Base-by-base conservation (phyloP, 495 filamentous ascomycete species). In the Aspergillus steynii region DNA sequence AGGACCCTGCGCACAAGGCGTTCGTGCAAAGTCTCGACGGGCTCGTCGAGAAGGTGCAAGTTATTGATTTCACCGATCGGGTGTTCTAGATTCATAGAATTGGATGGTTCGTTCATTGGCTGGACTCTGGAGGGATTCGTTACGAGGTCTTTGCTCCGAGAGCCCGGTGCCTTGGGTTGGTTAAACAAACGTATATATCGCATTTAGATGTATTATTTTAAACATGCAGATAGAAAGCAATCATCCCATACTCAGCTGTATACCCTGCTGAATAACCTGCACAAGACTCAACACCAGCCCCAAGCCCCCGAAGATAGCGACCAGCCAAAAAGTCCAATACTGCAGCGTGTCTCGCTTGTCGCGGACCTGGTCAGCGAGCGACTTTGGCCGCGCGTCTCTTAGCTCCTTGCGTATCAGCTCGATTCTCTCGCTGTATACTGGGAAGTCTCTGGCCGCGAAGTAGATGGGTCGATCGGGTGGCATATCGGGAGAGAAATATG, bases 11-110 rank as follows among this genome's bases (percentile, higher is more conserved):
- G 6, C 78, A 81, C 55, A 64, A 63, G 10, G 71, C 45, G 0
- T 81, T 80, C 48, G 66, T 77, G 8, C 55, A 65, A 5, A 71
- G 65, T n/a, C 58, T 77, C 15, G 59, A 53, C 37, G 66, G 68
- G 0, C 25, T 76, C 4, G 26, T 80, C 2, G 74, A 78, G 45
- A 78, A 76, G 57, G 70, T 65, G 0, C 76, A 78, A 53, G 77
- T 74, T 0, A 61, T 81, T 55, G 78, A 81, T 50, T 81, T 76
- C 34, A 70, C 68, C 5, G 14, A 10, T 10, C 14, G 48, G 26
- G 48, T 50, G 5, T 50, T 50, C 48, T 50, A 25, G 20, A 25
- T 50, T 46, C 7, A 46, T 46, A 20, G 20, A 20, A 20, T 20
- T 20, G 20, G 20, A 20, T 20, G 20, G 20, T 20, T 20, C 20